phyloP scores from a whole-genome alignment of 768 basidiomycete species.

The Rhizopogon salebrosus region DNA sequence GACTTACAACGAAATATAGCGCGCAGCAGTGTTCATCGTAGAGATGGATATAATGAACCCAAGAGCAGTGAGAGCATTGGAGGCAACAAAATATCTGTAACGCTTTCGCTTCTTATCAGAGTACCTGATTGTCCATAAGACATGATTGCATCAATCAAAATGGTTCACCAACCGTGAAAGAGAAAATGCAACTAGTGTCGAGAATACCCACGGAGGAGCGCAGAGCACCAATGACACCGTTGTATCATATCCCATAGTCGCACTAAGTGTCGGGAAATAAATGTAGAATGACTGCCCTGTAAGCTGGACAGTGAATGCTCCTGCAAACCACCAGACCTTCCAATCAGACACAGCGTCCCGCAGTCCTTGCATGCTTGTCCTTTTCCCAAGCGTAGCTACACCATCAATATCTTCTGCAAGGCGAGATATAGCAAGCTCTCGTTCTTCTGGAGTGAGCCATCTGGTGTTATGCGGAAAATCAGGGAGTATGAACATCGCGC shows the following conservation, averaged over 20 bases:
- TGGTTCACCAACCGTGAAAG: not conserved
- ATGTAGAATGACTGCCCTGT: constrained; percentile 66
- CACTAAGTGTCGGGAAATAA: constrained; percentile 67
- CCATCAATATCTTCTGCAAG: constrained; percentile 46
- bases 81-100: not conserved
- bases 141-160: too few species aligned
- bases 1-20: constrained; percentile 56
- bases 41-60: constrained; percentile 60
- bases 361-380: constrained; percentile 36
- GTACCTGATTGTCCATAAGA: not conserved
- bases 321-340: constrained; percentile 74
- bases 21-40: constrained; percentile 52
- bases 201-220: constrained; percentile 50
- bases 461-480: constrained; percentile 56
- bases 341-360: constrained; percentile 48
- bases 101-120: not conserved
- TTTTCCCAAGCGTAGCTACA: constrained; percentile 17
- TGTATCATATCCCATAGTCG: constrained; percentile 56
- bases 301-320: constrained; percentile 50
- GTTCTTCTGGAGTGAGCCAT: constrained; percentile 53
- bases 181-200: not conserved
- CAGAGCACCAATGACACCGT: constrained; percentile 64
- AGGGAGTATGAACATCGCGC: constrained; percentile 57
- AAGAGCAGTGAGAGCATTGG: constrained; percentile 14
- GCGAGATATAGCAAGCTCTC: constrained; percentile 45